Conservation (phyloP, 2,329 filamentous ascomycete species). For the Cladosporium sp. region DNA sequence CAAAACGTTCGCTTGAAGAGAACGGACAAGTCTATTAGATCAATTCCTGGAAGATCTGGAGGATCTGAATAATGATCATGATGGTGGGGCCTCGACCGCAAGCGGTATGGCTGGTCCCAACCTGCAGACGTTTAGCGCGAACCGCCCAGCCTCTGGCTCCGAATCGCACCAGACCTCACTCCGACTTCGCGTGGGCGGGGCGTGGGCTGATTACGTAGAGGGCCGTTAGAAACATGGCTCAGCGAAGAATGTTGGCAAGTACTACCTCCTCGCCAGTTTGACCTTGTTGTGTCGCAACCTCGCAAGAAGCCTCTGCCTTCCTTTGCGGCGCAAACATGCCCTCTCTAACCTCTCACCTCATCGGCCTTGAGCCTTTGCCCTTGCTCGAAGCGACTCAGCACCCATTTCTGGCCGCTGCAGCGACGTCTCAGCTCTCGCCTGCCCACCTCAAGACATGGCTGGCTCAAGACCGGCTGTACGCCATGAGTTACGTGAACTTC, state of each 20-base stretch:
- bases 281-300: neutral
- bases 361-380: slow-evolving; percentile 40
- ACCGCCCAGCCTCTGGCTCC: neutral
- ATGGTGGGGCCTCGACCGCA: too few relatives aligned
- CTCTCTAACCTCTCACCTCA: slow-evolving; percentile 53
- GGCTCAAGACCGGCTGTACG: slow-evolving; percentile 65
- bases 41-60: too few relatives aligned
- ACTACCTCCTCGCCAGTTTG: neutral
- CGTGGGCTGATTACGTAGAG: too few relatives aligned
- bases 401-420: slow-evolving; percentile 60
- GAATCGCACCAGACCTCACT: neutral
- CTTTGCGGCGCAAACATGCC: slow-evolving; percentile 26
- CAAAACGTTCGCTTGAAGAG: too few relatives aligned
- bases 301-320: neutral
- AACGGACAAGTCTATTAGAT: too few relatives aligned
- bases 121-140: neutral
- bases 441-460: slow-evolving; percentile 58
- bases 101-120: too few relatives aligned
- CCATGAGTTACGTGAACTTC: slow-evolving; percentile 63
- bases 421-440: slow-evolving; percentile 55
- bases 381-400: slow-evolving; percentile 58
- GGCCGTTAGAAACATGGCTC: too few relatives aligned
- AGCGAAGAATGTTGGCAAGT: too few relatives aligned
- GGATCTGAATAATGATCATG: too few relatives aligned
- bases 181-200: too few relatives aligned